phyloP scores from a whole-genome alignment of 352 stramenopile species.

The Pythium sp. region DNA sequence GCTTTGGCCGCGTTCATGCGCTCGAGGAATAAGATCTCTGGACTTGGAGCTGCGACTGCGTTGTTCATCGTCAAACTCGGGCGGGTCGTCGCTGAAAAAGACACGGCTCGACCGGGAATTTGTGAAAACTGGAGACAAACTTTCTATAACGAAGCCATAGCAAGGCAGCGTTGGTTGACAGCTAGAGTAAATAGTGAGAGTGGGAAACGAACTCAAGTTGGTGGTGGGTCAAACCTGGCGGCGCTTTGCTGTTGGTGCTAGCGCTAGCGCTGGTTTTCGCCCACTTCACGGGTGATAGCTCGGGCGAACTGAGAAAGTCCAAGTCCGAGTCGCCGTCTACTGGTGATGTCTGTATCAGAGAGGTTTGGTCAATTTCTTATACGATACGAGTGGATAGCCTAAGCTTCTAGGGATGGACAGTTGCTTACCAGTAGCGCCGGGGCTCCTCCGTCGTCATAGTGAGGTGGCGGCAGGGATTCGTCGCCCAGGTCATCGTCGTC shows the following conservation, averaged over 20 bases:
- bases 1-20: neutral
- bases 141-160: neutral
- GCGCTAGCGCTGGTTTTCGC: neutral
- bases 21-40: neutral
- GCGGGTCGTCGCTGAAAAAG: slow-evolving; percentile 3
- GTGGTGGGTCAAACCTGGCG: neutral
- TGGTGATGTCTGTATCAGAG: slow-evolving; percentile 3
- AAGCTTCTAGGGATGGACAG: too few relatives aligned
- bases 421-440: neutral
- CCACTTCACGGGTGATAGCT: slow-evolving; percentile 8
- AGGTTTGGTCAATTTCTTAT: neutral
- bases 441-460: slow-evolving; percentile 14
- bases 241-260: neutral
- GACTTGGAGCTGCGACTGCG: neutral
- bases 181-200: neutral
- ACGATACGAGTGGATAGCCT: neutral
- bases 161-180: neutral
- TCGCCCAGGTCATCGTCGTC: slow-evolving; percentile 10
- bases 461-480: slow-evolving; percentile 18
- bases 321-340: neutral
- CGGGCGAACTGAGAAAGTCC: slow-evolving; percentile 10
- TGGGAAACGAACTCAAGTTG: neutral
- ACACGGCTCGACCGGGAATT: neutral
- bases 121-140: slow-evolving; percentile 24
- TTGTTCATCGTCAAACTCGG: neutral